Evolutionary conservation across 331 rosid species (phyloP).

Genomic region (Phaseolus coccineus): DNA sequence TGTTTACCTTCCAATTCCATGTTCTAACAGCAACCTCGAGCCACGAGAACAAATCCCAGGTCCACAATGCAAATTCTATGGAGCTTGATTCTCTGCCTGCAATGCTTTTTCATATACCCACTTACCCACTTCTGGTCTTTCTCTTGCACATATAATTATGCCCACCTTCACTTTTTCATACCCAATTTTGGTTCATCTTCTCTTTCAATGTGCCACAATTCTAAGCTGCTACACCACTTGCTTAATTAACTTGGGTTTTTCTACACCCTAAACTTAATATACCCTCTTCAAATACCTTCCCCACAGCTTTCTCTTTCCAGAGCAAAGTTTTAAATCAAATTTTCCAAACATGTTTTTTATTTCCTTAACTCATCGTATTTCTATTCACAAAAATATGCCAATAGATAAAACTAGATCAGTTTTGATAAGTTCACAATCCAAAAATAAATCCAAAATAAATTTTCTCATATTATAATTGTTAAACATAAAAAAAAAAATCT

Average conservation of each 20-base stretch:
- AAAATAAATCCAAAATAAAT: too few species aligned
- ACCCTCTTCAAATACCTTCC: not conserved
- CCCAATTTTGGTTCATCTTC: slow-evolving; percentile 32
- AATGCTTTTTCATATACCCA: slow-evolving; percentile 31
- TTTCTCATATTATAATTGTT: too few species aligned
- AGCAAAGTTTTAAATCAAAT: too few species aligned
- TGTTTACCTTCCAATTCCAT: slow-evolving; percentile 38
- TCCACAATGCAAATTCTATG: slow-evolving; percentile 46
- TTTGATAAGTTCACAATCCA: too few species aligned
- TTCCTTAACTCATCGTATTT: too few species aligned
- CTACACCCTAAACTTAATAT: not conserved
- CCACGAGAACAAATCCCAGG: slow-evolving; percentile 39
- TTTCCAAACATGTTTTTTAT: too few species aligned
- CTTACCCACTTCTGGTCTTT: slow-evolving; percentile 41
- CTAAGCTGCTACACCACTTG: not conserved
- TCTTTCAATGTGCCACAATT: slow-evolving; percentile 9
- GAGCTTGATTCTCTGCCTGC: slow-evolving; percentile 38
- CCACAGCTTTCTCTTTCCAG: not conserved
- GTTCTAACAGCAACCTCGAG: slow-evolving; percentile 44
- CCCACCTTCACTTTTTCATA: slow-evolving; percentile 37
- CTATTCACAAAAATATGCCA: too few species aligned
- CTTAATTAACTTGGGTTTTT: not conserved
- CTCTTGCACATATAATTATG: slow-evolving; percentile 15
- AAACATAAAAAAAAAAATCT: too few species aligned
- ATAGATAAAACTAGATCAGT: too few species aligned